phyloP scores from a whole-genome alignment of 495 filamentous ascomycete genomes.

The Penicillium bialowiezense region DNA sequence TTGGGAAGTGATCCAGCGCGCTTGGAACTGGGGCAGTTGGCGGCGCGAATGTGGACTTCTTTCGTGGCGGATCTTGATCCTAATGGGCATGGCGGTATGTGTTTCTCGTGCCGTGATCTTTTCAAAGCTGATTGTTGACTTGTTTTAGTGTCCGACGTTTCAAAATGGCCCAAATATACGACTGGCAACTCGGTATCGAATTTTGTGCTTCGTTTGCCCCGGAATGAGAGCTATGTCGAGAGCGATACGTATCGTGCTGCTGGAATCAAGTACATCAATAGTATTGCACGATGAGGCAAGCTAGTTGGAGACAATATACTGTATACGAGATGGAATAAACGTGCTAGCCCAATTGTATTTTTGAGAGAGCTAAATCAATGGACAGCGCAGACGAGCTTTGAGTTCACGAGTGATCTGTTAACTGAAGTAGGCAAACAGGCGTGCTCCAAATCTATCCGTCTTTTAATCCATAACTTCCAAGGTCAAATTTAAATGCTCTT shows the following conservation, averaged over 20 bases:
- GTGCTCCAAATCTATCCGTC: background rate
- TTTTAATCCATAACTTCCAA: background rate
- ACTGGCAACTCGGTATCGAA: constrained; percentile 12
- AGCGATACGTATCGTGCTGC: constrained; percentile 26
- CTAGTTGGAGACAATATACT: no score
- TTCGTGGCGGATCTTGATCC: constrained; percentile 52
- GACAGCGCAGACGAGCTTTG: background rate
- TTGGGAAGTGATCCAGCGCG: constrained; percentile 31
- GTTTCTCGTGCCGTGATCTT: background rate
- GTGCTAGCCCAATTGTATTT: background rate
- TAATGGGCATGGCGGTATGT: constrained; percentile 36
- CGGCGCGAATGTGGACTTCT: constrained; percentile 52
- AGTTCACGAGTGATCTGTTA: background rate
- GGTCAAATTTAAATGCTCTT: constrained; percentile 17
- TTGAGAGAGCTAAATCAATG: background rate
- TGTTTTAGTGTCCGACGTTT: constrained; percentile 19
- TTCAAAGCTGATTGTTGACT: background rate
- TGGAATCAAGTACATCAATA: constrained; percentile 33
- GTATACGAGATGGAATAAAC: background rate
- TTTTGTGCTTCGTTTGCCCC: constrained; percentile 35
- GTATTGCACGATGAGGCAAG: constrained; percentile 24
- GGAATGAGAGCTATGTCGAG: constrained; percentile 31
- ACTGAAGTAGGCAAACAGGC: constrained; percentile 12
- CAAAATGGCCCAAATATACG: constrained; percentile 29
- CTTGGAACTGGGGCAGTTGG: constrained; percentile 34